phyloP scores from a whole-genome alignment of 805 yeast species.

The Teunomyces aglyptinius region DNA sequence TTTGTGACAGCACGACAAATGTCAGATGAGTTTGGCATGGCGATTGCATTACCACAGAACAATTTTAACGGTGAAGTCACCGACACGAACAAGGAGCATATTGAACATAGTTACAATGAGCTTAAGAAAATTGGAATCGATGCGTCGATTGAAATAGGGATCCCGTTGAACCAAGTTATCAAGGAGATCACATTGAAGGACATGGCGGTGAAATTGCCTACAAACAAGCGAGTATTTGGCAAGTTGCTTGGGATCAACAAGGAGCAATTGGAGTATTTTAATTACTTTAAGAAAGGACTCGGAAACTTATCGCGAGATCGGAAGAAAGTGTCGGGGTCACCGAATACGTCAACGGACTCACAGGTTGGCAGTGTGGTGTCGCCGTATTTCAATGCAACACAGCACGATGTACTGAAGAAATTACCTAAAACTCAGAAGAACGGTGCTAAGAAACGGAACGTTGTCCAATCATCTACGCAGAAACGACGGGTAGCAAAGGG shows the following conservation, averaged over 20 bases:
- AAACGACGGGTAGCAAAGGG: conserved; percentile 5
- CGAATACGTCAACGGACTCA: conserved; percentile 1
- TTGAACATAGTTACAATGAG: conserved; percentile 29
- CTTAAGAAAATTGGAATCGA: conserved; percentile 43
- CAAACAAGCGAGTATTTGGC: conserved; percentile 45
- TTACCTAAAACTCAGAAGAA: neutral
- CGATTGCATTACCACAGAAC: conserved; percentile 20
- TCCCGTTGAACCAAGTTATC: conserved; percentile 20
- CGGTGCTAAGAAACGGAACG: neutral
- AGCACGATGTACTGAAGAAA: conserved; percentile 6
- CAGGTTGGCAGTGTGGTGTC: neutral
- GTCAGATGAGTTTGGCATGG: conserved; percentile 10
- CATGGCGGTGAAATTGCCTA: conserved; percentile 56
- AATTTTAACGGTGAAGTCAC: conserved; percentile 14
- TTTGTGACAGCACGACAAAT: conserved; percentile 24
- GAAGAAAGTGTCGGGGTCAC: conserved; percentile 14
- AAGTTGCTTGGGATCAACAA: conserved; percentile 34
- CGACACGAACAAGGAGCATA: conserved; percentile 18
- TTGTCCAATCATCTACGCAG: neutral
- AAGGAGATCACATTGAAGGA: conserved; percentile 44
- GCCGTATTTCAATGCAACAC: conserved; percentile 5
- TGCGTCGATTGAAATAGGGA: conserved; percentile 41
- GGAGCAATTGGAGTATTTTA: conserved; percentile 32
- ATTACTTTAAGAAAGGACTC: conserved; percentile 38
- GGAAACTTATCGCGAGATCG: conserved; percentile 31